These are phyloP conservation scores for Yamadazyma membranifaciens DNA, from an alignment of 1,139 yeast species.

Conservation along the genomic window DNA sequence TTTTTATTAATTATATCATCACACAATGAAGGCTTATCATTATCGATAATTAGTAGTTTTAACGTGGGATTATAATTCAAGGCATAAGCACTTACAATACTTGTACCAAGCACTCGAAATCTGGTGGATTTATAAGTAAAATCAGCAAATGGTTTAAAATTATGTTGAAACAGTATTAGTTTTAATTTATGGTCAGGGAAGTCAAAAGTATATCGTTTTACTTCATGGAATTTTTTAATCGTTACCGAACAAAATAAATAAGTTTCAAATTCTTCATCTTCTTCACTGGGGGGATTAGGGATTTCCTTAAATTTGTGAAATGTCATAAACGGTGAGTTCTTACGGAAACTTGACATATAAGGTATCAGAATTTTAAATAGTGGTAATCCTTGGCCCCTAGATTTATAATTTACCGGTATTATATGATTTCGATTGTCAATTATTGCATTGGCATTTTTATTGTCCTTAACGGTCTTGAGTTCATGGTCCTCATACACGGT, in stretches of 20 bases:
- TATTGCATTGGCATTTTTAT: slow-evolving; percentile 5
- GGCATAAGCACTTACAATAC: slow-evolving; percentile 30
- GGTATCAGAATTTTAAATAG: slow-evolving; percentile 36
- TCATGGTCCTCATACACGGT: slow-evolving; percentile 23
- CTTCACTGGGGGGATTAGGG: slow-evolving; percentile 27
- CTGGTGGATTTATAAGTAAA: slow-evolving; percentile 37
- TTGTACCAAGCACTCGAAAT: slow-evolving; percentile 40
- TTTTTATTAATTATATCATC: slow-evolving; percentile 34
- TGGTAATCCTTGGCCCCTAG: slow-evolving; percentile 38
- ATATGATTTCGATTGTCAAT: slow-evolving; percentile 34
- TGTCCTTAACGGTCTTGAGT: slow-evolving; percentile 7
- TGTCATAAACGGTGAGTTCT: slow-evolving; percentile 34
- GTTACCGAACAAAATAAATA: slow-evolving; percentile 34
- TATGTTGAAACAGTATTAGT: slow-evolving; percentile 35
- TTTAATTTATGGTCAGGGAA: slow-evolving; percentile 19
- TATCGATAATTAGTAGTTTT: slow-evolving; percentile 35
- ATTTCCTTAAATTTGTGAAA: slow-evolving; percentile 33
- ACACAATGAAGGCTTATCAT: slow-evolving; percentile 34
- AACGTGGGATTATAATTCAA: slow-evolving; percentile 33
- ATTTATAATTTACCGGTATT: slow-evolving; percentile 31
- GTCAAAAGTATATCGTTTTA: slow-evolving; percentile 30
- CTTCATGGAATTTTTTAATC: slow-evolving; percentile 26
- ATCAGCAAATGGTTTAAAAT: slow-evolving; percentile 40
- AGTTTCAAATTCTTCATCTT: slow-evolving; percentile 28
- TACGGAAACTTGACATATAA: slow-evolving; percentile 36